These are phyloP conservation scores for Sanghuangporus weigelae DNA, from an alignment of 1,284 basidiomycete genomes.

Conservation along the genomic window DNA sequence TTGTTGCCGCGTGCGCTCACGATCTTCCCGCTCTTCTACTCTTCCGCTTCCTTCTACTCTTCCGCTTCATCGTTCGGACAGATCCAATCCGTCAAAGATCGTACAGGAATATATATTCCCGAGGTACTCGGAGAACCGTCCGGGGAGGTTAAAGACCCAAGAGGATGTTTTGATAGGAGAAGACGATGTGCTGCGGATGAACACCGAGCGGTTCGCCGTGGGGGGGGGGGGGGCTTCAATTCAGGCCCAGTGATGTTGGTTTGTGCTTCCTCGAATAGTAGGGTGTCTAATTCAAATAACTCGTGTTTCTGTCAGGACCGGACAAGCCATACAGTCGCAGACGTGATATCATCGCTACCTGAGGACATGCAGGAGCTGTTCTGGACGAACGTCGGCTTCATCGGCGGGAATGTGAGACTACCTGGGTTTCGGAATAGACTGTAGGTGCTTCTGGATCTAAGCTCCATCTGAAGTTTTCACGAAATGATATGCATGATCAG, in stretches of 20 bases:
- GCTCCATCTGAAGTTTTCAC: background rate
- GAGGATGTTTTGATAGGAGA: slow-evolving; percentile 51
- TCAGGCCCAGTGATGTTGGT: slow-evolving; percentile 88
- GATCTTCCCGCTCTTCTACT: background rate
- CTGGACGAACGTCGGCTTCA: slow-evolving; percentile 88
- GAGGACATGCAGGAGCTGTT: slow-evolving; percentile 83
- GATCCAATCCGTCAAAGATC: slow-evolving; percentile 53
- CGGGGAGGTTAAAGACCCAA: slow-evolving; percentile 57
- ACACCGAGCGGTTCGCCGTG: slow-evolving; percentile 85
- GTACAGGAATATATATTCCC: slow-evolving; percentile 88
- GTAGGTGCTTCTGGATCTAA: slow-evolving; percentile 38
- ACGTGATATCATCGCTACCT: slow-evolving; percentile 70
- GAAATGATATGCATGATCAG: slow-evolving; percentile 30
- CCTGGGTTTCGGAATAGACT: slow-evolving; percentile 71
- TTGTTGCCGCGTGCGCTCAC: slow-evolving; percentile 4
- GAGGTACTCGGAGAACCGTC: slow-evolving; percentile 71
- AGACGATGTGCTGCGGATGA: slow-evolving; percentile 82
- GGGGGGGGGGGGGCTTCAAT: slow-evolving; percentile 88
- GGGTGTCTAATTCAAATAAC: background rate
- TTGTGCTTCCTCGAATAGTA: slow-evolving; percentile 23
- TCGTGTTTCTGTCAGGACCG: slow-evolving; percentile 48
- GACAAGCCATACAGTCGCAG: slow-evolving; percentile 72
- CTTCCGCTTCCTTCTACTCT: background rate
- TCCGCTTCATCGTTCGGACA: slow-evolving; percentile 1
- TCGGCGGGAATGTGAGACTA: slow-evolving; percentile 80